Conservation (phyloP, 169 alveolate genomes). For the Toxoplasma gondii region DNA sequence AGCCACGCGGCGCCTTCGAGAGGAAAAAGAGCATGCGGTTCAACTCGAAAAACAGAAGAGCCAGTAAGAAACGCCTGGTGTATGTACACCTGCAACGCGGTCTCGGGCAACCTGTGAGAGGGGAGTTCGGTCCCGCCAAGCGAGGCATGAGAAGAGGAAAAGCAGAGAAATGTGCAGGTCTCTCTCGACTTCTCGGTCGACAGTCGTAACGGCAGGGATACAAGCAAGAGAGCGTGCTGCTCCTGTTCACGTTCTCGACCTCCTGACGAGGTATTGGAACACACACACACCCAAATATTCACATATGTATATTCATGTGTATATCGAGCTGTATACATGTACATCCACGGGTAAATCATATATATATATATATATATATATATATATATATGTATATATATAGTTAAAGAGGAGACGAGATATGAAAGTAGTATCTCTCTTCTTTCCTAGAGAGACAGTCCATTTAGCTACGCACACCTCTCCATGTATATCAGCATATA, state of each 20-base stretch:
- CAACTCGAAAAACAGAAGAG: not conserved
- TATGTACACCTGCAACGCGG: too few relatives aligned
- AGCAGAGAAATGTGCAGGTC: too few relatives aligned
- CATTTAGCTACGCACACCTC: not conserved
- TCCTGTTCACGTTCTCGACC: too few relatives aligned
- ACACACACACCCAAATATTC: not conserved
- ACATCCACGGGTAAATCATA: not conserved
- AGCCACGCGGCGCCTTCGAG: constrained; percentile 8
- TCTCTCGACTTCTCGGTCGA: too few relatives aligned
- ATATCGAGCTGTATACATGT: not conserved
- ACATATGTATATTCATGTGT: not conserved
- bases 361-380: not conserved
- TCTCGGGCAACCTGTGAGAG: too few relatives aligned
- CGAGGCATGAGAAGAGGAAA: too few relatives aligned
- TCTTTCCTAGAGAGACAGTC: not conserved
- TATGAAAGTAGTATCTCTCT: not conserved
- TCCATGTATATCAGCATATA: not conserved
- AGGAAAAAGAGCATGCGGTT: constrained; percentile 9
- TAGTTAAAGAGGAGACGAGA: not conserved
- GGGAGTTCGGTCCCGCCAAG: too few relatives aligned
- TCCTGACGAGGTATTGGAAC: too few relatives aligned
- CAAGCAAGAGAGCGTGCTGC: too few relatives aligned
- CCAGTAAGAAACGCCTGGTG: not conserved
- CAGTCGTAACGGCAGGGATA: too few relatives aligned
- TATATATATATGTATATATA: not conserved